A percentile compares a stretch with the other conserved stretches of the same genome.
These are phyloP conservation scores for Lathyrus oleraceus DNA, from an alignment of 306 rosid genomes.

Conservation along the genomic window DNA sequence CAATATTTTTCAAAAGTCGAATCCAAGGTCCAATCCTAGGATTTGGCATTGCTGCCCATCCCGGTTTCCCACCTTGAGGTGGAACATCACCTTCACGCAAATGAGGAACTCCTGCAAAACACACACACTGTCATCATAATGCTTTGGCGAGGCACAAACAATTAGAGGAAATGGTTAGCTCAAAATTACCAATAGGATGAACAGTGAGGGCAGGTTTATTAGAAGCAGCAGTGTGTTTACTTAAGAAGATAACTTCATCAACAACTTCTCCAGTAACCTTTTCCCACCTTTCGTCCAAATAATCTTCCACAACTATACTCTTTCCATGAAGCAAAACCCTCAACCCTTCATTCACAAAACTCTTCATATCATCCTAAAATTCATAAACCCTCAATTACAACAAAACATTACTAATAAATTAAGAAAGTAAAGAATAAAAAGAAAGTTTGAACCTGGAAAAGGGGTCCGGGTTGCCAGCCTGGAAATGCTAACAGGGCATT, in stretches of 20 bases:
- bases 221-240: slow-evolving; percentile 86
- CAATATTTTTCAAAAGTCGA: slow-evolving; percentile 66
- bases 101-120: slow-evolving; percentile 83
- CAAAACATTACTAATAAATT: not conserved
- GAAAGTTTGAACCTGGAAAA: slow-evolving; percentile 53
- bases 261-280: slow-evolving; percentile 72
- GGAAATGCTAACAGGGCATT: slow-evolving; percentile 71
- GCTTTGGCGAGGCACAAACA: not conserved
- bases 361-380: slow-evolving; percentile 58
- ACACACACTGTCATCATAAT: not conserved
- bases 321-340: slow-evolving; percentile 64
- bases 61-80: slow-evolving; percentile 94
- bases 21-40: slow-evolving; percentile 95
- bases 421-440: not conserved
- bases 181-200: slow-evolving; percentile 73
- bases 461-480: slow-evolving; percentile 69
- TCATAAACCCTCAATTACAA: not conserved
- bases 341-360: slow-evolving; percentile 55
- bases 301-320: slow-evolving; percentile 68
- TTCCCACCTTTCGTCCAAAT: slow-evolving; percentile 80
- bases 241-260: slow-evolving; percentile 75
- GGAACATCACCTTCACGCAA: slow-evolving; percentile 78
- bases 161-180: not conserved
- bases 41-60: slow-evolving; percentile 84
- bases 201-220: slow-evolving; percentile 92